phyloP scores from a whole-genome alignment of 345 rosid genomes.

The Theobroma cacao region DNA sequence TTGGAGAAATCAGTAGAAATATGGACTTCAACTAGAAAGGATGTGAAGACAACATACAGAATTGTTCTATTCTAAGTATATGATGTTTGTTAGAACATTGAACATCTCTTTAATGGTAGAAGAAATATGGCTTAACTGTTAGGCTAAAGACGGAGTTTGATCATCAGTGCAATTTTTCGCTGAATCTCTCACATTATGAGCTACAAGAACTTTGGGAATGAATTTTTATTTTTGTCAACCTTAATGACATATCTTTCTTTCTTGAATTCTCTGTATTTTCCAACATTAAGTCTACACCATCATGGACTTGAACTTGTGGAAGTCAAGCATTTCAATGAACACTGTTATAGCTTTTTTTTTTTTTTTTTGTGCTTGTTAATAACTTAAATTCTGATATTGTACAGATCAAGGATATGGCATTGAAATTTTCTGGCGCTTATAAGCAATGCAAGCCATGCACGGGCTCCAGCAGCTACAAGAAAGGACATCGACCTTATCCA shows the following conservation, averaged over 20 bases:
- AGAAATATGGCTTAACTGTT: not conserved
- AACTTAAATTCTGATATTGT: slow-evolving; percentile 3
- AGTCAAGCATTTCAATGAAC: not conserved
- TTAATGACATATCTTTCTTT: too few relatives aligned
- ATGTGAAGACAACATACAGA: too few relatives aligned
- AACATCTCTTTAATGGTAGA: not conserved
- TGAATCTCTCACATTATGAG: not conserved
- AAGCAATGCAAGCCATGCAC: slow-evolving; percentile 88
- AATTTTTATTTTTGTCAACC: not conserved
- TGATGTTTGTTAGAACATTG: not conserved
- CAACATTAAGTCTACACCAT: not conserved
- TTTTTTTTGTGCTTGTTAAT: not conserved
- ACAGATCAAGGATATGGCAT: slow-evolving; percentile 94
- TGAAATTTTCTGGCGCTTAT: slow-evolving; percentile 79
- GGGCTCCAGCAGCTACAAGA: slow-evolving; percentile 69
- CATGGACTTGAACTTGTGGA: not conserved
- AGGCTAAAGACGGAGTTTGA: not conserved
- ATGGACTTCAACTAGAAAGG: too few relatives aligned
- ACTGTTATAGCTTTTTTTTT: not conserved
- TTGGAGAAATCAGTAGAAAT: not conserved
- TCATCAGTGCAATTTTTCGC: not conserved
- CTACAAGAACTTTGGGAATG: not conserved
- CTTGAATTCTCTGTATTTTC: not conserved
- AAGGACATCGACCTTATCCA: slow-evolving; percentile 54
- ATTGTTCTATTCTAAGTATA: not conserved